Conservation (phyloP, 805 yeast genomes). For the Brettanomyces bruxellensis region DNA sequence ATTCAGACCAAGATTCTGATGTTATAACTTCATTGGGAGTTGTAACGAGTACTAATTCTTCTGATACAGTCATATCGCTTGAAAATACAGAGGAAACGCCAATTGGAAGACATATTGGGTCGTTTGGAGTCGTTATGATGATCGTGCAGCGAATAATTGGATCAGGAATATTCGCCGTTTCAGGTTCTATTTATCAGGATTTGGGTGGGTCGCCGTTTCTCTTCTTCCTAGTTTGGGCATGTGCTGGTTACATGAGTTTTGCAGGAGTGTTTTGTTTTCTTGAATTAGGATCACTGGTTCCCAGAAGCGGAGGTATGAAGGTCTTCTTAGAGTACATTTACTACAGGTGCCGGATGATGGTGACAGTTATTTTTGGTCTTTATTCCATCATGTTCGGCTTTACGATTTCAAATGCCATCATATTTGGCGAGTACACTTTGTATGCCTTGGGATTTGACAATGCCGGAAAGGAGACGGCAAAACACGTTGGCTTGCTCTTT, state of each 20-base stretch:
- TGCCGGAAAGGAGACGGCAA: slow-evolving; percentile 27
- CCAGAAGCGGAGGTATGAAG: slow-evolving; percentile 71
- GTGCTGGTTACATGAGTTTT: slow-evolving; percentile 55
- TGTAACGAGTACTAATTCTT: not conserved
- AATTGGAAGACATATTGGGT: slow-evolving; percentile 68
- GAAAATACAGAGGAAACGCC: slow-evolving; percentile 42
- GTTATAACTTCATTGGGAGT: too few species aligned
- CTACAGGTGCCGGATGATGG: slow-evolving; percentile 46
- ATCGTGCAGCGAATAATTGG: slow-evolving; percentile 70
- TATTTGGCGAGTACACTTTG: slow-evolving; percentile 47
- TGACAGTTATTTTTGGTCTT: slow-evolving; percentile 37
- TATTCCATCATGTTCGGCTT: slow-evolving; percentile 44
- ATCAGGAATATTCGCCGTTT: slow-evolving; percentile 69
- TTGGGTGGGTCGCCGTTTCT: slow-evolving; percentile 59
- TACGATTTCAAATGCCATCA: slow-evolving; percentile 40
- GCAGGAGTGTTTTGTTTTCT: slow-evolving; percentile 59
- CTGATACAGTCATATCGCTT: slow-evolving; percentile 18
- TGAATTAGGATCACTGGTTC: slow-evolving; percentile 63
- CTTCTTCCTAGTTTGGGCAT: slow-evolving; percentile 54
- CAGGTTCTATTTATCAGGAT: slow-evolving; percentile 56
- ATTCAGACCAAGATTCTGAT: too few species aligned
- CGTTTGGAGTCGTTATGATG: slow-evolving; percentile 55
- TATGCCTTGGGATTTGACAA: slow-evolving; percentile 35
- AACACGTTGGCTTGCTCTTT: slow-evolving; percentile 33
- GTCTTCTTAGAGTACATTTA: slow-evolving; percentile 63